Percentiles rank a stretch among this genome's conserved stretches.
These are phyloP conservation scores for Bryum argenteum DNA, from an alignment of 225 moss, liverwort and hornwort genomes.

Conservation along the genomic window DNA sequence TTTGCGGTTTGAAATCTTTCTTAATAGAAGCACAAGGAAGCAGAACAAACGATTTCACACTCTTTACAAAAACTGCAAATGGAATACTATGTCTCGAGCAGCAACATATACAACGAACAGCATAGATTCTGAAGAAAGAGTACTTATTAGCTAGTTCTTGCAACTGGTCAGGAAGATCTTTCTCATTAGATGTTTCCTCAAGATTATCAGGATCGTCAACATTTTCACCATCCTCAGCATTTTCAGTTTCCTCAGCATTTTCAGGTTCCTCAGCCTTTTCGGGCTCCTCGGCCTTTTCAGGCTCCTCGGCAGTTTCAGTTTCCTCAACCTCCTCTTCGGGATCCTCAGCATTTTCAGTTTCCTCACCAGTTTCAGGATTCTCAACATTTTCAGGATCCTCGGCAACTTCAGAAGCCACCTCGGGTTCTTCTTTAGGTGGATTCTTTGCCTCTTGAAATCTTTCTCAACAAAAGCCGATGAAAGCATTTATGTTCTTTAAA, in stretches of 20 bases:
- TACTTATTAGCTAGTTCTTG: conserved; percentile 32
- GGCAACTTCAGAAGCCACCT: neutral
- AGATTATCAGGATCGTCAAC: conserved; percentile 1
- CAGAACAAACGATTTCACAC: conserved; percentile 9
- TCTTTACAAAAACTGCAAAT: conserved; percentile 1
- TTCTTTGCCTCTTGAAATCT: conserved; percentile 31
- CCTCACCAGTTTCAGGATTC: neutral
- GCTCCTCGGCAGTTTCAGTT: neutral
- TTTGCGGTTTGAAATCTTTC: conserved; percentile 31
- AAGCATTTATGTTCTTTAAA: neutral
- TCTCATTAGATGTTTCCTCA: conserved; percentile 17
- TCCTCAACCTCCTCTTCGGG: neutral
- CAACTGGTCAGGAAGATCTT: conserved; percentile 32
- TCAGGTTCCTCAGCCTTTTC: neutral
- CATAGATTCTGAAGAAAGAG: conserved; percentile 13
- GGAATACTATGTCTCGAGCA: neutral
- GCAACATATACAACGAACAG: conserved; percentile 2
- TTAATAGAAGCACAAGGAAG: conserved; percentile 23
- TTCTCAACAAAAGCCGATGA: conserved; percentile 25
- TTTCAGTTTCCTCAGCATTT: no score
- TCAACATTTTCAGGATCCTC: neutral
- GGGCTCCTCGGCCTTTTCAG: conserved; percentile 23
- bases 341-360: conserved; percentile 27
- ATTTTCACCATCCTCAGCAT: no score
- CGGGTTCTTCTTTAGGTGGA: conserved; percentile 8